Percentiles rank a stretch among this genome's conserved stretches.
These are phyloP conservation scores for Pulveroboletus sp. DNA, from an alignment of 768 basidiomycete species.

Conservation along the genomic window DNA sequence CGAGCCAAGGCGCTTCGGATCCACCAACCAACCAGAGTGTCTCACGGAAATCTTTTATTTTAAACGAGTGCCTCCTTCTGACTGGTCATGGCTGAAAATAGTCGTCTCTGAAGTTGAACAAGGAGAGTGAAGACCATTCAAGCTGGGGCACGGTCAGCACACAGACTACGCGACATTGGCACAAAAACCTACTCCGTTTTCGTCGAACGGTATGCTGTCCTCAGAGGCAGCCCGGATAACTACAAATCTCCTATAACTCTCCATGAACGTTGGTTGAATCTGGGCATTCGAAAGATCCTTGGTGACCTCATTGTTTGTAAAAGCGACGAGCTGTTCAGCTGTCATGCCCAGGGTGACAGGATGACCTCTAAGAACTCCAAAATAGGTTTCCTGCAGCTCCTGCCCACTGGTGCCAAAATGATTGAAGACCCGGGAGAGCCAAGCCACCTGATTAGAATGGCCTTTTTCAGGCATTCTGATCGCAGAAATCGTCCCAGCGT, in stretches of 20 bases:
- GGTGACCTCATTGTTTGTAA: slow-evolving; percentile 44
- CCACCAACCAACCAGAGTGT: no score
- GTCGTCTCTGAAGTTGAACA: slow-evolving; percentile 59
- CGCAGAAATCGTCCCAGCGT: slow-evolving; percentile 52
- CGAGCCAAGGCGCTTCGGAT: no score
- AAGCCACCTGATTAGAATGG: slow-evolving; percentile 18
- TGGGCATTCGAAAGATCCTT: slow-evolving; percentile 52
- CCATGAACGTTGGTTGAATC: slow-evolving; percentile 58
- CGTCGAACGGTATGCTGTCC: slow-evolving; percentile 21
- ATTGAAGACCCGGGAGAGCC: slow-evolving; percentile 22
- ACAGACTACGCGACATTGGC: background rate
- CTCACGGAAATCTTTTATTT: no score
- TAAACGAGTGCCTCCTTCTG: no score
- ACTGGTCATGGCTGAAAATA: slow-evolving; percentile 34
- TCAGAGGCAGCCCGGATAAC: slow-evolving; percentile 44
- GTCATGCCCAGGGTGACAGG: slow-evolving; percentile 33
- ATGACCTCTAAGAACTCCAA: slow-evolving; percentile 22
- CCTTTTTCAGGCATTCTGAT: slow-evolving; percentile 44
- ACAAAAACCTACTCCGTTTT: slow-evolving; percentile 43
- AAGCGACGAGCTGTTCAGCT: slow-evolving; percentile 29
- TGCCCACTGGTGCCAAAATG: slow-evolving; percentile 23
- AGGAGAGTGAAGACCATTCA: slow-evolving; percentile 45
- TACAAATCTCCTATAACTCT: slow-evolving; percentile 60
- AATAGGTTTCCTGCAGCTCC: slow-evolving; percentile 39
- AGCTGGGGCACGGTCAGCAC: slow-evolving; percentile 36